These are phyloP conservation scores for Arabis hirsuta DNA, from an alignment of 345 rosid species.

Conservation along the genomic window DNA sequence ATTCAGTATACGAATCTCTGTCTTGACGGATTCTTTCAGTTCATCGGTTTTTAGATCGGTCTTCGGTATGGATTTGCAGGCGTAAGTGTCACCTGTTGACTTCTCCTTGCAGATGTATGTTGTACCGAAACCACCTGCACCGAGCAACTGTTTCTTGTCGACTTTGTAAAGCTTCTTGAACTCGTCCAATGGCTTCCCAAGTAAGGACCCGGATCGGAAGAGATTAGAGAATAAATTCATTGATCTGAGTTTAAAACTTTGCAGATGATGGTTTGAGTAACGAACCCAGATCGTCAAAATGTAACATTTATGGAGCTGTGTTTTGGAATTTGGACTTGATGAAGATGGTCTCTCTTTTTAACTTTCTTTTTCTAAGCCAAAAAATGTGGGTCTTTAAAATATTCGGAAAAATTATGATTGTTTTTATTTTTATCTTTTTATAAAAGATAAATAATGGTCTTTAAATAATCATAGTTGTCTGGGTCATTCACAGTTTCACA, in stretches of 20 bases:
- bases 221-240: constrained; percentile 13
- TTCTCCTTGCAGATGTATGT: constrained; percentile 66
- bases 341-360: too few species aligned
- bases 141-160: constrained; percentile 52
- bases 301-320: too few species aligned
- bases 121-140: constrained; percentile 69
- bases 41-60: constrained; percentile 50
- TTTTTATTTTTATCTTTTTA: too few species aligned
- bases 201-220: constrained; percentile 41
- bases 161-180: constrained; percentile 51
- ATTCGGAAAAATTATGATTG: too few species aligned
- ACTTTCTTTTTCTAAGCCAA: too few species aligned
- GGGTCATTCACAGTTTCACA: too few species aligned
- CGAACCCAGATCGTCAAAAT: too few species aligned
- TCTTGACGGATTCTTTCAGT: constrained; percentile 60
- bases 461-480: too few species aligned
- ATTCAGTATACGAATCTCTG: constrained; percentile 70
- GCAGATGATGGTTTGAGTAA: neutral
- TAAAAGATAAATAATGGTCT: too few species aligned
- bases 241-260: neutral
- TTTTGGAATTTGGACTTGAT: too few species aligned
- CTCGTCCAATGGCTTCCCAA: constrained; percentile 67
- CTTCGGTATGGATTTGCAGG: constrained; percentile 71
- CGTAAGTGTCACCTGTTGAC: constrained; percentile 56
- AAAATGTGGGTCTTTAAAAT: too few species aligned